phyloP scores from a whole-genome alignment of 306 rosid species.

The Oemleria cerasiformis region DNA sequence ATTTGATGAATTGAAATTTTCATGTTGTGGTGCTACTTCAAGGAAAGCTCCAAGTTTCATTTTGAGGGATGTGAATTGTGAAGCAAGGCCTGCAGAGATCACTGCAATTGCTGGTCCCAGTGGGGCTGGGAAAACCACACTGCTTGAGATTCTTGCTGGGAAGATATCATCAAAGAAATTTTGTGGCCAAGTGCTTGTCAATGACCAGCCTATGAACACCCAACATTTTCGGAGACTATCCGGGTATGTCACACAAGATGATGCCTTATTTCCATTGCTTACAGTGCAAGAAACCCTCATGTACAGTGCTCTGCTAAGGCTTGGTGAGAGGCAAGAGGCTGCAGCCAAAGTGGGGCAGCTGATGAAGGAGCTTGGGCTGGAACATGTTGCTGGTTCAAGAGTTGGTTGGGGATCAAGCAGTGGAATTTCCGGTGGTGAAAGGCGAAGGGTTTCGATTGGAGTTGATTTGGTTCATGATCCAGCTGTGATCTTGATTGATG shows the following conservation, averaged over 20 bases:
- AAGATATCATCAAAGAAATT: constrained; percentile 45
- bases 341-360: constrained; percentile 57
- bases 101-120: constrained; percentile 98
- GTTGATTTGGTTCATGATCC: constrained; percentile 95
- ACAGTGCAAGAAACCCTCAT: constrained; percentile 86
- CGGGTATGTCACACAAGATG: constrained; percentile 82
- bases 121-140: constrained; percentile 96
- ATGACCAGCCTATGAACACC: constrained; percentile 50
- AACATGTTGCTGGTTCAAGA: constrained; percentile 66
- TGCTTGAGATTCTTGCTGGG: constrained; percentile 86
- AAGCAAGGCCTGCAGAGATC: constrained; percentile 71
- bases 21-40: constrained; percentile 37
- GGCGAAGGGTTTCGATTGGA: constrained; percentile 90
- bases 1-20: constrained; percentile 43
- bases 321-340: constrained; percentile 48
- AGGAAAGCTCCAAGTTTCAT: constrained; percentile 45
- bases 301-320: constrained; percentile 85
- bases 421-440: constrained; percentile 84
- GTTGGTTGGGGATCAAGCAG: constrained; percentile 59
- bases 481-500: constrained; percentile 79
- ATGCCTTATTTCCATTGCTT: constrained; percentile 76
- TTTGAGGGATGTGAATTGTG: constrained; percentile 72
- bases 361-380: constrained; percentile 82
- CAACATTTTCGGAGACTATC: constrained; percentile 53
- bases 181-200: constrained; percentile 73